Evolutionary conservation across 495 filamentous ascomycete genomes (phyloP), one percentile per base, ranked within the genome.

Genomic region (Hypoxylon lienhwacheense): DNA sequence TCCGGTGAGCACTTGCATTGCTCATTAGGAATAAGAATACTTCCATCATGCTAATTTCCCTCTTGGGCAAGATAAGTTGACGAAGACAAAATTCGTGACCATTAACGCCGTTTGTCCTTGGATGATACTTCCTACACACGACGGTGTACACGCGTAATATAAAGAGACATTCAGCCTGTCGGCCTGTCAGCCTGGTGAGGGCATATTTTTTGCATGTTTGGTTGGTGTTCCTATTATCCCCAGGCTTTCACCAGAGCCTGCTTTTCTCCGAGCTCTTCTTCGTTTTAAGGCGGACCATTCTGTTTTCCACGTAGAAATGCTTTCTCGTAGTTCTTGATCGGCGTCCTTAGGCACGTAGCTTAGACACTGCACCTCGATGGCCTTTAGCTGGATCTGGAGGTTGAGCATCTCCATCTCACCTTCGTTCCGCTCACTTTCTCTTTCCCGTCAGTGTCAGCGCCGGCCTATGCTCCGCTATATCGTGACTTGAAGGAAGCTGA

Each of bases 361-460:
- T 17, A 69, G 42, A 43, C 68, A 73, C 36, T 80, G 72, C 5
- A 76, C 72, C 68, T 82, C 75, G 55, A 82, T 72, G 37, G 77
- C 75, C 20, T 78, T 73, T 17, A 82, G 69, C 55, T 76, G 71
- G 35, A 81, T 73, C 19, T 77, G 75, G 12, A 82, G 71, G 62
- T 74, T 77, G 29, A 71, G 69, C 25, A 82, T 72, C 37, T 81
- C 71, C 32, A 69, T 71, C 33, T 72, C 65, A 47, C 63, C 65
- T 53, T 67, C 66, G 20, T 64, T 62, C 25, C 65, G 65, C 31
- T 73, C 65, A 5, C 66, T 63, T 43, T 71, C 72, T 25, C 72
- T 73, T 44, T 31, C 7, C 16, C 44, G 26, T n/a, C 2, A 11
- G 6, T 47, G 52, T 66, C 41, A 63, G 63, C 47, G 52, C 12